Base-by-base conservation (phyloP, 2,329 filamentous ascomycete genomes). In the Fusarium mundagurra region DNA sequence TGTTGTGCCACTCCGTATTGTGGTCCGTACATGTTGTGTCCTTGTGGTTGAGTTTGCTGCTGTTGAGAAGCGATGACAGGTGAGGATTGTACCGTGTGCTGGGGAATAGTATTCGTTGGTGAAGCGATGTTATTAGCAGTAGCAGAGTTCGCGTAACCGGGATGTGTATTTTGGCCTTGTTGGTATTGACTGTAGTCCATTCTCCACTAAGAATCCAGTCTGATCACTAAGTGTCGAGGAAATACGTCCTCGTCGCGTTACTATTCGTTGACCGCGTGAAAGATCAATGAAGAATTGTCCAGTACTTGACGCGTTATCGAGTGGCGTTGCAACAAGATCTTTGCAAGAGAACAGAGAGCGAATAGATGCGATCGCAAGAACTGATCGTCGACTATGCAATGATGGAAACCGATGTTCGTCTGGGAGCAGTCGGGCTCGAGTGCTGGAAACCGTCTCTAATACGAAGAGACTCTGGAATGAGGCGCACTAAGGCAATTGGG, bases 41-140 rank as follows among this genome's bases (percentile, higher is more conserved):
- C 86, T 76, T 91, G 88, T 79, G 89, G 90, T 71, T 90, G 90
- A 44, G 88, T 86, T 59, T 77, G 75, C 78, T 92, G 93, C 79
- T 93, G 90, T 83, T 96, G 94, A 60, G 93, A 92, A 33, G 93
- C 90, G 64, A 96, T 88, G 72, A 96, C 94, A 38, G 94, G 94
- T 39, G 94, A 96, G 8, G 92, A 91, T 83, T 96, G 92, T 74
- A 89, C 90, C 74, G 88, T 88, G 79, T 92, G 90, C 77, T 90
- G 88, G 75, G 92, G 90, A 78, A 92, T 87, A 81, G 91, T 89
- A 80, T 90, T 93, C 75, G 92, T 91, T 54, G 93, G 92, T 36
- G 93, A 94, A 41, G 92, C 91, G 84, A 95, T 93, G 84, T 81
- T 90, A 84, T 84, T 90, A 76, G 82, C 84, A 76, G 85, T 78